Base-by-base conservation (phyloP, 345 rosid genomes). In the Eutrema heterophyllum region DNA sequence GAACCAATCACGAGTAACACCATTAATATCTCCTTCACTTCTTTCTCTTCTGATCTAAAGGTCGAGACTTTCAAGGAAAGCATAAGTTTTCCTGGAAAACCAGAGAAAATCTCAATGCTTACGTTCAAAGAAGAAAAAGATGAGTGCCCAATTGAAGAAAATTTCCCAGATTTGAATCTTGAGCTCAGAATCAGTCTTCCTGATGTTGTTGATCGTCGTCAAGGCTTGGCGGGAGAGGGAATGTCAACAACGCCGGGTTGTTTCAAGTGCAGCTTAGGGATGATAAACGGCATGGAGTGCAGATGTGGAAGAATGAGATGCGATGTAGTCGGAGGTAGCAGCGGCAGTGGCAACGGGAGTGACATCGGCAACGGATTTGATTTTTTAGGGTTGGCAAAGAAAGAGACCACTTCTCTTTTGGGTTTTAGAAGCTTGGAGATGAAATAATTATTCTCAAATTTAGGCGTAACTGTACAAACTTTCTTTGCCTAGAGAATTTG, bases 101-200 rank as follows among this genome's bases (percentile, higher is more conserved):
- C 53, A 35, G 74, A 78, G 51, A 72, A 67, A 59, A n/a, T 56
- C 52, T 79, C 83, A 52, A 67, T 74, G 58, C 73, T 71, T 65
- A 65, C 72, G 72, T 71, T 65, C 69, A 81, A 81, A 83, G 83
- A 79, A 5, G 85, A 83, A 51, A 66, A 54, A 58, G 61, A 58
- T 5, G 80, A 74, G 76, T 62, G 68, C 41, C 53, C 39, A 48
- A 88, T 74, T 4, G 45, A 56, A 68, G 80, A 29, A 3, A 85
- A 75, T 75, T 86, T 88, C 38, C 96, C 97, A 11, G 97, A 91
- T 78, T 84, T 94, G 84, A 94, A 91, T 78, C 92, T 94, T 18
- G 98, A 91, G 74, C 91, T 94, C 9, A 87, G 88, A 83, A 94
- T 94, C 21, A 89, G 98, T 79, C 97, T 87, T 43, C 98, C 98